Evolutionary conservation across 805 yeast genomes (phyloP), one percentile per base, ranked within the genome.

Genomic region (Starmera amethionina): DNA sequence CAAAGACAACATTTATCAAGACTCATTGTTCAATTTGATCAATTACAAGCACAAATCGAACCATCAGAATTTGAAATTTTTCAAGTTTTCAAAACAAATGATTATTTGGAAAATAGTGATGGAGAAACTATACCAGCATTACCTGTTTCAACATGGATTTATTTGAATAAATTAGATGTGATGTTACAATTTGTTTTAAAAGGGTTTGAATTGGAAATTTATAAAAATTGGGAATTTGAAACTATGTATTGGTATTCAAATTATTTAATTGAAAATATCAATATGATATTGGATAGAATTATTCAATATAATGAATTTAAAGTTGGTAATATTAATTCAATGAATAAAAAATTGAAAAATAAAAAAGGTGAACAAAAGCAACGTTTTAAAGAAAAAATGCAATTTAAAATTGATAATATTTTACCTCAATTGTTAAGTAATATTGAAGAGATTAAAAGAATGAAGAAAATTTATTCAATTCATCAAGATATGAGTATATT

Each of bases 11-110:
- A 82, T 46, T 62, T 81, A 51, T 64, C 79, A 46, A 65, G 79
- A 52, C 64, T 72, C 51, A 52, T 77, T 41, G 51, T 71, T 36
- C 47, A 70, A 3, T 85, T 90, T 82, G 97, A 90, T 58, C 70
- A 87, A 2, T 62, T 85, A 29, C 97, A 90, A 52, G 93, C 83
- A 9, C 70, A 71, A 33, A 70, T 82, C 40, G 95, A 86, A 51
- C 59, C 65, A 5, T 65, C 79, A 31, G 97, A 87, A 54, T 47
- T 68, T 13, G 66, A 64, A 7, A 41, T 73, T 8, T 59, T 51
- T 30, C 47, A 56, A 6, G 50, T 54, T 5, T 64, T 58, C 44
- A 61, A 62, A 18, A 49, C 70, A 22, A 52, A 56, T 25, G 63
- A 60, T 30, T 46, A 42, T 2, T 42, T 59, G 13, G 52, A 39